These are phyloP conservation scores for Lipomyces sp. DNA, from an alignment of 805 yeast species.

Conservation along the genomic window DNA sequence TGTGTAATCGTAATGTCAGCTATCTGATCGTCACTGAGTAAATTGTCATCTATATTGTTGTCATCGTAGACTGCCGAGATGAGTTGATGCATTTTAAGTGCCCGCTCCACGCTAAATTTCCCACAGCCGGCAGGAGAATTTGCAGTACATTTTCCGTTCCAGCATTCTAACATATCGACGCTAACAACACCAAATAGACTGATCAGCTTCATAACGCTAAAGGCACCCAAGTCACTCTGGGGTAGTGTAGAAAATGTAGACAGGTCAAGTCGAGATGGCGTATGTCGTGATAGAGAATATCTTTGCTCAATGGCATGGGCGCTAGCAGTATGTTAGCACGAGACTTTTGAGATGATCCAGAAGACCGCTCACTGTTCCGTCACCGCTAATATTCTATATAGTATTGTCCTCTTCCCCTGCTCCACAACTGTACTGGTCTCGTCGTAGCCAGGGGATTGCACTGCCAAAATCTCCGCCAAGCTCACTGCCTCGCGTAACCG, in stretches of 20 bases:
- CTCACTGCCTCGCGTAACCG: conserved; percentile 26
- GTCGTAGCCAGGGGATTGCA: conserved; percentile 5
- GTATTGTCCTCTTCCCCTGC: conserved; percentile 6
- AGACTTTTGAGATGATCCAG: neutral
- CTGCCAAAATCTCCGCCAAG: conserved; percentile 19
- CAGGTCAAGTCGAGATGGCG: conserved; percentile 1
- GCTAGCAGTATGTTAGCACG: conserved; percentile 1
- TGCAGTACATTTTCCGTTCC: conserved; percentile 19
- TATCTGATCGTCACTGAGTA: conserved; percentile 13
- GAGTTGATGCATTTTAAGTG: conserved; percentile 9
- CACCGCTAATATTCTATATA: conserved; percentile 19
- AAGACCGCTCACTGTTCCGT: conserved; percentile 21
- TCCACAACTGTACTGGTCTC: conserved; percentile 11
- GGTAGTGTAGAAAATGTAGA: neutral
- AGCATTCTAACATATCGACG: conserved; percentile 17
- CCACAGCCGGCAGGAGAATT: neutral
- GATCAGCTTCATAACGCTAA: conserved; percentile 6
- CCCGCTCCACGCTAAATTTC: conserved; percentile 7
- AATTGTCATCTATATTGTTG: conserved; percentile 5
- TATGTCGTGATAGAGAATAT: neutral
- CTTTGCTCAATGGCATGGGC: conserved; percentile 6
- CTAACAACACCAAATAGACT: conserved; percentile 10
- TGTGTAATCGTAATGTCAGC: conserved; percentile 21
- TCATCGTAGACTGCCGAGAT: conserved; percentile 9
- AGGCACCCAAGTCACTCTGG: neutral